Conservation (phyloP, 495 filamentous ascomycete species). For the Umbilicaria muhlenbergii region DNA sequence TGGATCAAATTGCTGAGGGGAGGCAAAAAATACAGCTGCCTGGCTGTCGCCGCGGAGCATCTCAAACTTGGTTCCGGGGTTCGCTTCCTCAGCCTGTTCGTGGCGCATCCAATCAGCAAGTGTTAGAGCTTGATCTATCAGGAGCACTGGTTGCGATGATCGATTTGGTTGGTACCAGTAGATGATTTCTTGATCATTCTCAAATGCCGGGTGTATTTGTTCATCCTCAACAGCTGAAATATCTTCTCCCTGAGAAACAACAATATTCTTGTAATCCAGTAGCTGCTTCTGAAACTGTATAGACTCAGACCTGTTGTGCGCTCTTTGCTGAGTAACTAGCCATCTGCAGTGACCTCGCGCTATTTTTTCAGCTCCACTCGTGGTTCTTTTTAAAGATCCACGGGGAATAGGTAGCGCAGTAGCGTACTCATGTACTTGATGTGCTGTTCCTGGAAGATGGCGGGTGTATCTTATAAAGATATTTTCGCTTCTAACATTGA, state of each 20-base stretch:
- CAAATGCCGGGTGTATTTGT: neutral
- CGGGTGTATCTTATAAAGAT: slow-evolving; percentile 2
- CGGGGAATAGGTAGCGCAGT: neutral
- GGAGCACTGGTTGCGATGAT: neutral
- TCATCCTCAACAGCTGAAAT: neutral
- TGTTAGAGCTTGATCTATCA: neutral
- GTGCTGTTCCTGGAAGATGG: neutral
- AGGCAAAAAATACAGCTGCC: neutral
- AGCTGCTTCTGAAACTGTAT: neutral
- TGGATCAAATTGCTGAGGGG: neutral
- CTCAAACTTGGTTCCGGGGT: neutral
- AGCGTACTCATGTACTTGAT: neutral
- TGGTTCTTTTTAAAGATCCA: neutral
- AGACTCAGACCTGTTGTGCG: too few species aligned
- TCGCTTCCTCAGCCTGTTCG: too few species aligned
- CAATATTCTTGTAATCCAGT: too few species aligned
- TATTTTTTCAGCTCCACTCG: neutral
- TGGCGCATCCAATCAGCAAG: neutral
- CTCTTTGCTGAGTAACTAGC: neutral
- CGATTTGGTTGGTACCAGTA: neutral
- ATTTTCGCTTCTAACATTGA: neutral
- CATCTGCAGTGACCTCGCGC: neutral
- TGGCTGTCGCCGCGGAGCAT: neutral
- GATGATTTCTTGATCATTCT: neutral
- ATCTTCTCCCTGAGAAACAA: neutral